A percentile compares a stretch with the other conserved stretches of the same genome.
These are phyloP conservation scores for Mucor lusitanicus DNA, from an alignment of 371 early-diverging fungal genomes.

Conservation along the genomic window DNA sequence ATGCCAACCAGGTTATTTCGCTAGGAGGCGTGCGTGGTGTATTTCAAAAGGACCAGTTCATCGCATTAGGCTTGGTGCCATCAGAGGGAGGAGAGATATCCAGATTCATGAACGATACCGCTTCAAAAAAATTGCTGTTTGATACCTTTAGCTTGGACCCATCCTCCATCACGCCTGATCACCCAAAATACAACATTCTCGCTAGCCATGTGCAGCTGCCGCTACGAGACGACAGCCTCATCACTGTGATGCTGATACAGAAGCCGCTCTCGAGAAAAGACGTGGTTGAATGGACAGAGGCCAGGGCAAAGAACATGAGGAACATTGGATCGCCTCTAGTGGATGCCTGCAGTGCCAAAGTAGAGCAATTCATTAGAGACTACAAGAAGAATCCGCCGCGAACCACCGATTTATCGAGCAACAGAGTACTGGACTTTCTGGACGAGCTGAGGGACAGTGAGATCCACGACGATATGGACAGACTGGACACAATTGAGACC, in stretches of 20 bases:
- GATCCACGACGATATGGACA: slow-evolving; percentile 8
- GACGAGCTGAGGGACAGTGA: slow-evolving; percentile 22
- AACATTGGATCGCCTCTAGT: neutral
- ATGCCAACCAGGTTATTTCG: slow-evolving; percentile 34
- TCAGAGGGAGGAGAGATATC: slow-evolving; percentile 29
- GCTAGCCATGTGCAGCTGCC: slow-evolving; percentile 51
- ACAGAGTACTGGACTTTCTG: slow-evolving; percentile 27
- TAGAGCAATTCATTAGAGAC: slow-evolving; percentile 30
- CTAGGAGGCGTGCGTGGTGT: slow-evolving; percentile 46
- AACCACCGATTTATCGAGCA: slow-evolving; percentile 29
- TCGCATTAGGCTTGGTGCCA: slow-evolving; percentile 31
- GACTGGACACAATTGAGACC: slow-evolving; percentile 42
- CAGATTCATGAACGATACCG: neutral
- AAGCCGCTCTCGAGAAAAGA: slow-evolving; percentile 47
- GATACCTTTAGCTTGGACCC: slow-evolving; percentile 35
- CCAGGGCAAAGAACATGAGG: neutral
- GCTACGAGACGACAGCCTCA: slow-evolving; percentile 23
- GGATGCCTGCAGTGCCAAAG: slow-evolving; percentile 9
- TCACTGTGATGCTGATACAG: slow-evolving; percentile 47
- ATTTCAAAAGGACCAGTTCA: slow-evolving; percentile 37
- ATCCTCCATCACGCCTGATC: slow-evolving; percentile 29
- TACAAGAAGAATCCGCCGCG: slow-evolving; percentile 34
- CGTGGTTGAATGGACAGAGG: slow-evolving; percentile 32
- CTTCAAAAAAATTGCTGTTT: slow-evolving; percentile 29
- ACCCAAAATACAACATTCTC: slow-evolving; percentile 44